Percentiles rank a stretch among this genome's conserved stretches.
Conservation (phyloP, 2,329 filamentous ascomycete species). For the Thelonectria blattea region DNA sequence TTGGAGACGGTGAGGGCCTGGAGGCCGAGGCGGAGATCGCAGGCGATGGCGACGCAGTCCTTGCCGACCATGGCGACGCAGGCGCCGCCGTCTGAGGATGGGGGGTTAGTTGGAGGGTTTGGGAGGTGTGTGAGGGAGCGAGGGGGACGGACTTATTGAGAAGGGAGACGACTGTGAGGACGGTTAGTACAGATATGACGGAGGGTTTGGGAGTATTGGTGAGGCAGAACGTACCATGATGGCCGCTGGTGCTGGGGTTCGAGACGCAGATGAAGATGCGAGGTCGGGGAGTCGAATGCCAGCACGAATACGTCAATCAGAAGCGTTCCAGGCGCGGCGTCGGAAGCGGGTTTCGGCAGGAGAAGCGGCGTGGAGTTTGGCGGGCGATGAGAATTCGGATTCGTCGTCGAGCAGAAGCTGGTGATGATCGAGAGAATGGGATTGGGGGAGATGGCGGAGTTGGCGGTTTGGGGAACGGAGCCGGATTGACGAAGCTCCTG, state of each 20-base stretch:
- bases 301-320: slow-evolving; percentile 31
- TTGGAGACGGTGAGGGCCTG: slow-evolving; percentile 97
- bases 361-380: not conserved
- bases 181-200: slow-evolving; percentile 33
- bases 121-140: not conserved
- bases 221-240: slow-evolving; percentile 40
- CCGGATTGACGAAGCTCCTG: slow-evolving; percentile 23
- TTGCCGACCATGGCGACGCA: slow-evolving; percentile 99
- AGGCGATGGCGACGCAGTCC: slow-evolving; percentile 99
- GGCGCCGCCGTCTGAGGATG: slow-evolving; percentile 76
- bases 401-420: slow-evolving; percentile 22
- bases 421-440: slow-evolving; percentile 27
- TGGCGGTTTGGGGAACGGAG: slow-evolving; percentile 7
- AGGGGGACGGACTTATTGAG: slow-evolving; percentile 79
- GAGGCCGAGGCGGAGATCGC: slow-evolving; percentile 95
- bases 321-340: slow-evolving; percentile 1
- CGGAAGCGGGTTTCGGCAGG: not conserved
- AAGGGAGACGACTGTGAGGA: slow-evolving; percentile 80
- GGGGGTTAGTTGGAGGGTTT: slow-evolving; percentile 1
- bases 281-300: slow-evolving; percentile 27
- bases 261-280: slow-evolving; percentile 28
- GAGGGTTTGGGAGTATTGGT: not conserved
- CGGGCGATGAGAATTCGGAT: not conserved
- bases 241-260: slow-evolving; percentile 23
- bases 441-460: slow-evolving; percentile 23